Percentiles rank a stretch among this genome's conserved stretches.
These are phyloP conservation scores for Taiozyma sp. DNA, from an alignment of 1,139 yeast species.

Conservation along the genomic window DNA sequence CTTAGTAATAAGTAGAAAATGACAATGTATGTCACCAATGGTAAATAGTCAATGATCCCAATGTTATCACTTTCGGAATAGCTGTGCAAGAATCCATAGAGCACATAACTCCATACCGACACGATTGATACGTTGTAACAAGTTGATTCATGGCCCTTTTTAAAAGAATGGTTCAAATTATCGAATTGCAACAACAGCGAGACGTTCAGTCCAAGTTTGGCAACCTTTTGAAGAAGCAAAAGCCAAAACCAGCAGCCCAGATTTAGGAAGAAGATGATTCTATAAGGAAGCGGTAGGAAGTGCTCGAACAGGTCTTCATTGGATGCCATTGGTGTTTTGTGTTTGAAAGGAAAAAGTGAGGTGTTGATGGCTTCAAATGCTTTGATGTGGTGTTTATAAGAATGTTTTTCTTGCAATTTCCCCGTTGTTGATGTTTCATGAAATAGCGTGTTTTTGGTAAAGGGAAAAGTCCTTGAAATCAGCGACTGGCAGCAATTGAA, in stretches of 20 bases:
- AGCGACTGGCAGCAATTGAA: no score
- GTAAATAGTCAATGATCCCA: conserved; percentile 24
- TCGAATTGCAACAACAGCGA: conserved; percentile 9
- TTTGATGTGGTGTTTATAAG: no score
- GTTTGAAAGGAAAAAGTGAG: neutral
- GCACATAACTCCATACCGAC: conserved; percentile 4
- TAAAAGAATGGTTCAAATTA: conserved; percentile 1
- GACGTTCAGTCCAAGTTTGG: conserved; percentile 8
- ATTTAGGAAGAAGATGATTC: conserved; percentile 12
- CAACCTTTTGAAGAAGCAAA: conserved; percentile 3
- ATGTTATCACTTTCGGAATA: conserved; percentile 2
- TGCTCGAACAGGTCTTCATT: conserved; percentile 11
- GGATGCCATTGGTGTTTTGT: neutral
- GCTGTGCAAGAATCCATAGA: conserved; percentile 5
- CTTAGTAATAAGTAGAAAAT: conserved; percentile 22
- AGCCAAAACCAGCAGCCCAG: conserved; percentile 20
- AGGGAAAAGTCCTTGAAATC: no score
- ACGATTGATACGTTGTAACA: conserved; percentile 9
- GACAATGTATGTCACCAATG: conserved; percentile 29
- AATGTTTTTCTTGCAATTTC: no score
- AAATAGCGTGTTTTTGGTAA: no score
- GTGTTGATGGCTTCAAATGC: no score
- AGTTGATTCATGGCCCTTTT: conserved; percentile 1
- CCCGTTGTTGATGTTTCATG: no score
- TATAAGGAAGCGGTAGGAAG: conserved; percentile 18